phyloP scores from a whole-genome alignment of 2,329 filamentous ascomycete species.

The Cladosporium sp. region DNA sequence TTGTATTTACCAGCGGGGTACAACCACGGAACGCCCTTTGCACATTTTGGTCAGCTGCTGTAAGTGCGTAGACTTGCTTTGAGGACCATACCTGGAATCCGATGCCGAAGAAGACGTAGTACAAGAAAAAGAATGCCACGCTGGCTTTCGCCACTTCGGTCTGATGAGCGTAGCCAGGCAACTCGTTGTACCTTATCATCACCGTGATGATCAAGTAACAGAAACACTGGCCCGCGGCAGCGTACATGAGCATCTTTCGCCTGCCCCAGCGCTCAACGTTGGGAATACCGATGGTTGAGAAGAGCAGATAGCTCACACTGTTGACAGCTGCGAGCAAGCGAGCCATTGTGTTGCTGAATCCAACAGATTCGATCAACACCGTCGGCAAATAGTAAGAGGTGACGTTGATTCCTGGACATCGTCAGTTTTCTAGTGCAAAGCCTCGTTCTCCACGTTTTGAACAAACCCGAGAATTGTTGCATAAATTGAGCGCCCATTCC shows the following conservation, averaged over 20 bases:
- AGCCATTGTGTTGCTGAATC: slow-evolving; percentile 52
- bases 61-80: background rate
- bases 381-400: slow-evolving; percentile 57
- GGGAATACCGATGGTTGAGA: slow-evolving; percentile 48
- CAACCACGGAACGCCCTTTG: slow-evolving; percentile 42
- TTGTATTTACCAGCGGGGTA: slow-evolving; percentile 37
- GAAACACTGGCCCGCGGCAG: slow-evolving; percentile 53
- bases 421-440: background rate
- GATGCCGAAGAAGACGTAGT: slow-evolving; percentile 54
- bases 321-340: slow-evolving; percentile 59
- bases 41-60: background rate
- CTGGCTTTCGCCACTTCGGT: slow-evolving; percentile 41
- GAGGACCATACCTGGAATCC: slow-evolving; percentile 35
- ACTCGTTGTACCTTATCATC: slow-evolving; percentile 47
- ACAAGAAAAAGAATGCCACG: slow-evolving; percentile 55
- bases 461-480: slow-evolving; percentile 48
- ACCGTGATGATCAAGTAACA: slow-evolving; percentile 56
- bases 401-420: slow-evolving; percentile 36
- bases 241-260: slow-evolving; percentile 61
- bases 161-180: slow-evolving; percentile 29
- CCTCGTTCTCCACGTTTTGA: background rate
- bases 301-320: slow-evolving; percentile 51
- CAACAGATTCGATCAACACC: slow-evolving; percentile 60
- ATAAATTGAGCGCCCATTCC: slow-evolving; percentile 57
- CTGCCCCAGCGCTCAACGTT: slow-evolving; percentile 56